Conservation (phyloP, 2,329 filamentous ascomycete genomes). For the Dactylella cylindrospora region DNA sequence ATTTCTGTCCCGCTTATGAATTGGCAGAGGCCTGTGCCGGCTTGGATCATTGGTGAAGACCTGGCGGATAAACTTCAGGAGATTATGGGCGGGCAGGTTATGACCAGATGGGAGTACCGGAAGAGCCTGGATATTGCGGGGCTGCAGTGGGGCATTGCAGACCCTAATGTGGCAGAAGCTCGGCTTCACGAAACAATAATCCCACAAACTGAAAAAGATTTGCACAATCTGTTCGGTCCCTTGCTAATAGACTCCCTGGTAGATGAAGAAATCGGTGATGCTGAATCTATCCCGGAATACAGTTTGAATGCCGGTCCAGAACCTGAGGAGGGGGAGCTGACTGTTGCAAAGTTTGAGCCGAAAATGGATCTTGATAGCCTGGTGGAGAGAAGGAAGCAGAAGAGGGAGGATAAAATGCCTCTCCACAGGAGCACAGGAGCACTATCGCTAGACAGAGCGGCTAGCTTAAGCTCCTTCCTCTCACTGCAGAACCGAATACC, state of each 20-base stretch:
- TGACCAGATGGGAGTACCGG: constrained; percentile 30
- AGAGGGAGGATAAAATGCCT: neutral
- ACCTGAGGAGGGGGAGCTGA: constrained; percentile 12
- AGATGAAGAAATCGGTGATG: constrained; percentile 25
- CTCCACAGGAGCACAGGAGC: too few species aligned
- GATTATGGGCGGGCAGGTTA: constrained; percentile 8
- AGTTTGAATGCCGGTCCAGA: neutral
- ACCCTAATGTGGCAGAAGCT: neutral
- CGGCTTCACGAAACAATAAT: constrained; percentile 4
- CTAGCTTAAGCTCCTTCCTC: too few species aligned
- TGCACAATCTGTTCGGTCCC: neutral
- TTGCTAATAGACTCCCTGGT: neutral
- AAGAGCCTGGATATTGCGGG: constrained; percentile 41
- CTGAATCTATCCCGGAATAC: constrained; percentile 4
- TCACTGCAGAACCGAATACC: constrained; percentile 14
- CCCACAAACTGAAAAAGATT: constrained; percentile 1
- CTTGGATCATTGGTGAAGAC: neutral
- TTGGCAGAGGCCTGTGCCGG: constrained; percentile 21
- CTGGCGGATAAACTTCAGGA: neutral
- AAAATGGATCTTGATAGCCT: constrained; percentile 39
- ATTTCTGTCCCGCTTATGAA: constrained; percentile 17
- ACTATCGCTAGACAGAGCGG: too few species aligned
- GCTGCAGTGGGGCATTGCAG: constrained; percentile 26
- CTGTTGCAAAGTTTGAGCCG: constrained; percentile 22
- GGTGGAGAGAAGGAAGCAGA: constrained; percentile 7